Conservation (phyloP, 441 rosid species). For the Brassica hybrid region DNA sequence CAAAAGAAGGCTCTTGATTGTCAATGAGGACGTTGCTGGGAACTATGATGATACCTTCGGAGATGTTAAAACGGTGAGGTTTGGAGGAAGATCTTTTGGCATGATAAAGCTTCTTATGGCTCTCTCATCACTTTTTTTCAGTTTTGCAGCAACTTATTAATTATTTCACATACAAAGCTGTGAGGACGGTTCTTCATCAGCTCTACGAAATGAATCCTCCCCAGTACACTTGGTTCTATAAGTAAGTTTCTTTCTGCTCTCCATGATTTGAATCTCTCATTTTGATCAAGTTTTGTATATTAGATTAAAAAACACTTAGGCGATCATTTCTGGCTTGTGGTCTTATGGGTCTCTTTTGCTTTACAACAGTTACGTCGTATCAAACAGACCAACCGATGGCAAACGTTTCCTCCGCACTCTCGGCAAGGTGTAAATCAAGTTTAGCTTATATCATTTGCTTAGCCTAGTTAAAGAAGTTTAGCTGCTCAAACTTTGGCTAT, state of each 20-base stretch:
- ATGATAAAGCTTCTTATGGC: conserved; percentile 1
- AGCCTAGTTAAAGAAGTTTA: conserved; percentile 4
- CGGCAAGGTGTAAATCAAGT: conserved; percentile 61
- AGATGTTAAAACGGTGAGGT: conserved; percentile 77
- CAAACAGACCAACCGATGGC: conserved; percentile 87
- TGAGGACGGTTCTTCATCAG: too few species aligned
- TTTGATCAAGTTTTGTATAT: background rate
- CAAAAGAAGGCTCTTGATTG: conserved; percentile 46
- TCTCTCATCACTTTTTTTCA: background rate
- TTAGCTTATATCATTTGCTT: conserved; percentile 8
- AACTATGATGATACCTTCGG: conserved; percentile 86
- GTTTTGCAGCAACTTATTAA: conserved; percentile 75
- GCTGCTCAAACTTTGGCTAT: conserved; percentile 5
- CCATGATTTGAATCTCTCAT: background rate
- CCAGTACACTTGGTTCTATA: conserved; percentile 79
- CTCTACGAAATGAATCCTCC: conserved; percentile 99
- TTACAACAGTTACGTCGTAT: conserved; percentile 55
- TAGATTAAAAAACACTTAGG: background rate
- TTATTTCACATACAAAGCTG: conserved; percentile 92
- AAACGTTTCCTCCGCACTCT: conserved; percentile 79
- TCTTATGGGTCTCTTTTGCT: conserved; percentile 16
- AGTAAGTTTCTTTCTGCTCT: conserved; percentile 55
- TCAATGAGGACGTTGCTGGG: conserved; percentile 70
- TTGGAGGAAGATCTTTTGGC: background rate
- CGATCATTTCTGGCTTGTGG: background rate